Percentiles rank a stretch among this genome's conserved stretches.
These are phyloP conservation scores for Polychaeton citri DNA, from an alignment of 2,329 filamentous ascomycete species.

Conservation along the genomic window DNA sequence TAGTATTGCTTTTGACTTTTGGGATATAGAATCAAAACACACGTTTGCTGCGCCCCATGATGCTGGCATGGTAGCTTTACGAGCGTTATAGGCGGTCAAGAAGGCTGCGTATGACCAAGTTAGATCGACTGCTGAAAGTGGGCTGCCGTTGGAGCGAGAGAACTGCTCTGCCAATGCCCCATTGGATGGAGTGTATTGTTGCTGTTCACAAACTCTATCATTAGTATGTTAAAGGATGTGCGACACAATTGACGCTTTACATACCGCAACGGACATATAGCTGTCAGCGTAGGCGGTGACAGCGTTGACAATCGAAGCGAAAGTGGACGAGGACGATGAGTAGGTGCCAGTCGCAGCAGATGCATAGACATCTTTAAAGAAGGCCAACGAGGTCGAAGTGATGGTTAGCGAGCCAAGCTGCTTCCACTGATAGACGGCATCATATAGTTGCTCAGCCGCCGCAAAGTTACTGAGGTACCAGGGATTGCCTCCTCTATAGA, in stretches of 20 bases:
- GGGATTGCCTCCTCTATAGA: neutral
- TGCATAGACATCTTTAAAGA: constrained; percentile 56
- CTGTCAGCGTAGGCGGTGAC: constrained; percentile 51
- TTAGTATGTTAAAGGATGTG: neutral
- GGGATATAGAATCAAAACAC: too few relatives aligned
- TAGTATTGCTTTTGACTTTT: neutral
- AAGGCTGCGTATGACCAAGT: constrained; percentile 66
- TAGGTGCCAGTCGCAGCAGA: constrained; percentile 51
- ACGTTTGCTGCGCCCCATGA: constrained; percentile 35
- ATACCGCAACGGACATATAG: constrained; percentile 29
- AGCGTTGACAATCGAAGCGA: constrained; percentile 39
- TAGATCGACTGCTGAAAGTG: constrained; percentile 51
- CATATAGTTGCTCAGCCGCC: constrained; percentile 68
- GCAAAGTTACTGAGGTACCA: constrained; percentile 56
- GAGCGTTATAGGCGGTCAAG: constrained; percentile 47
- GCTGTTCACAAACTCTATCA: constrained; percentile 3
- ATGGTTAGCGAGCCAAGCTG: constrained; percentile 49
- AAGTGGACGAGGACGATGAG: constrained; percentile 27
- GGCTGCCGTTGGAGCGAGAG: constrained; percentile 33
- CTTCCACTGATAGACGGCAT: constrained; percentile 61
- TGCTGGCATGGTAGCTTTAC: constrained; percentile 41
- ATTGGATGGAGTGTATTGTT: constrained; percentile 39
- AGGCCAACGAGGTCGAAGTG: constrained; percentile 50
- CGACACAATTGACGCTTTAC: neutral
- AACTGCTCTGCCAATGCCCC: constrained; percentile 60